Evolutionary conservation across 495 filamentous ascomycete species (phyloP), one percentile per base, ranked within the genome.

Genomic region (Penicillium pulvis): DNA sequence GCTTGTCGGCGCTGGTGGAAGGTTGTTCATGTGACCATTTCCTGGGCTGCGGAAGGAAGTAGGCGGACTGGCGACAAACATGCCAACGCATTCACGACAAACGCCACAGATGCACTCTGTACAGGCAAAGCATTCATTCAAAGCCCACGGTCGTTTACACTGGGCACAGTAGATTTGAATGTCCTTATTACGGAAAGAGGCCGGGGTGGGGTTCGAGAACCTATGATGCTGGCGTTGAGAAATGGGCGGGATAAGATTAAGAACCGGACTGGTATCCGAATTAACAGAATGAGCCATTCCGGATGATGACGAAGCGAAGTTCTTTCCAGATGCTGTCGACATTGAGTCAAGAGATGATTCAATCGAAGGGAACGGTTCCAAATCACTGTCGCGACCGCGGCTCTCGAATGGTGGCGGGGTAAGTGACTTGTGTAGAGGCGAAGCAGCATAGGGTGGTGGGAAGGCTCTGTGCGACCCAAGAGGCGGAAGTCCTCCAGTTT

Each of bases 61-160:
- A 0, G 75, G 74, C 10, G 78, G 76, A 50, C 75, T 81, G 57
- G 75, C 77, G 19, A 91, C 88, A 55, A 94, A 82, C 60, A 89
- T 85, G 59, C 89, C 85, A 17, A 96, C 90, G 58, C 92, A 97
- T 43, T 89, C 88, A 53, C 84, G 87, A 66, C 92, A 97, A 48
- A 96, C 81, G 2, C 92, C 92, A 67, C 90, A 94, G 51, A 97
- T 96, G 69, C 92, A 97, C 68, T 96, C 92, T 0, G 92, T 96
- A 72, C 92, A 97, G 12, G 92, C 92, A 67, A 89, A 97, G 31
- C 89, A 91, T 56, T 93, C 88, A 57, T 85, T 86, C 45, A 97
- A 72, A 3, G 88, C 71, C 58, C 87, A 91, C 4, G 88, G 71
- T 19, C 86, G 83, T 59, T 88, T 87, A 68, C 92, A 97, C 17